These are phyloP conservation scores for Penicillium turbatum DNA, from an alignment of 495 filamentous ascomycete species.

Conservation along the genomic window DNA sequence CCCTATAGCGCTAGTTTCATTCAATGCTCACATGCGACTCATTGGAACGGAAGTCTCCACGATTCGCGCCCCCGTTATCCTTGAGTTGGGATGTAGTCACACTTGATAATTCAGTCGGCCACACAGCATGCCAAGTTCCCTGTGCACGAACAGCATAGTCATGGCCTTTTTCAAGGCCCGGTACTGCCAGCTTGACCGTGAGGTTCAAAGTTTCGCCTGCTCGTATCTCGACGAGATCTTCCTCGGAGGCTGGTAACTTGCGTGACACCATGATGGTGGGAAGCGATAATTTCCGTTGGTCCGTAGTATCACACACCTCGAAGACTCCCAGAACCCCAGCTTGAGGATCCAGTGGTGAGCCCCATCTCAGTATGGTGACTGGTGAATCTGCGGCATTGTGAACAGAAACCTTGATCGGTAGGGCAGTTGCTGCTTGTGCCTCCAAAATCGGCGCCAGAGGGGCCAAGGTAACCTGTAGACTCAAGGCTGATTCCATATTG, in stretches of 20 bases:
- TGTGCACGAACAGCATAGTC: conserved; percentile 28
- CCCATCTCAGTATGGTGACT: conserved; percentile 47
- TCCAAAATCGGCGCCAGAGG: conserved; percentile 10
- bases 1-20: not conserved
- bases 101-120: conserved; percentile 18
- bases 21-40: conserved; percentile 11
- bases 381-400: conserved; percentile 37
- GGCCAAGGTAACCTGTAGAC: conserved; percentile 22
- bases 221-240: conserved; percentile 41
- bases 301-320: conserved; percentile 33
- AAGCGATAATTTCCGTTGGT: conserved; percentile 29
- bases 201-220: conserved; percentile 19
- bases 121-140: conserved; percentile 33
- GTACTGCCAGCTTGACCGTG: conserved; percentile 12
- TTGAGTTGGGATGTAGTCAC: conserved; percentile 21
- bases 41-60: conserved; percentile 26
- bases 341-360: conserved; percentile 45
- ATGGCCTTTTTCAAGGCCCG: conserved; percentile 18
- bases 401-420: conserved; percentile 33
- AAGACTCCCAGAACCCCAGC: conserved; percentile 47
- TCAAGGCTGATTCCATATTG: conserved; percentile 9
- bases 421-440: conserved; percentile 13
- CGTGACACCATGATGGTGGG: conserved; percentile 44
- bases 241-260: conserved; percentile 37
- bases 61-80: conserved; percentile 11